Conservation (phyloP, 345 rosid genomes). For the Reutealis trisperma region DNA sequence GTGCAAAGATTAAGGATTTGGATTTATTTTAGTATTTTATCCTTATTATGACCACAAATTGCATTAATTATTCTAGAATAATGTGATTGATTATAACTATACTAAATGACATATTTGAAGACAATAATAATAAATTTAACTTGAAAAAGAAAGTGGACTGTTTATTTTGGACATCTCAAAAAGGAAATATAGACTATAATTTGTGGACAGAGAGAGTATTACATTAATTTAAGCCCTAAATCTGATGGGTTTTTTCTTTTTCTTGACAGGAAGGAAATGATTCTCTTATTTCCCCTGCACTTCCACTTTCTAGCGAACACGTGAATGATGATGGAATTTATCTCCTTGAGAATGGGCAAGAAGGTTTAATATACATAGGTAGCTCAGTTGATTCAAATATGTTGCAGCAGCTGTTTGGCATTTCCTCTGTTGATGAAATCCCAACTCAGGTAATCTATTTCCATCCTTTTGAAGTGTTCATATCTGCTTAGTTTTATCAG, state of each 20-base stretch:
- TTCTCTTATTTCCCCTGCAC: conserved; percentile 54
- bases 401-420: conserved; percentile 66
- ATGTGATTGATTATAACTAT: no score
- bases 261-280: conserved; percentile 60
- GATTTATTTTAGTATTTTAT: no score
- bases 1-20: no score
- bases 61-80: no score
- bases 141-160: no score
- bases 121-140: no score
- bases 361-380: conserved; percentile 82
- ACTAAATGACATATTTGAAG: no score
- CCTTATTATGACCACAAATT: no score
- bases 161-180: no score
- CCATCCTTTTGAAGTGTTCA: not conserved
- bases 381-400: conserved; percentile 58
- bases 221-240: conserved; percentile 17
- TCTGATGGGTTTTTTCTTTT: conserved; percentile 5
- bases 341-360: conserved; percentile 93
- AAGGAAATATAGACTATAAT: no score
- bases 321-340: conserved; percentile 79
- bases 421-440: conserved; percentile 60
- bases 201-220: no score
- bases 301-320: conserved; percentile 88
- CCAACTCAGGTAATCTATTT: conserved; percentile 62
- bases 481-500: not conserved